Evolutionary conservation across 208 protist species (phyloP), one percentile per base, ranked within the genome.

Genomic region (Trypanosoma lewisi): DNA sequence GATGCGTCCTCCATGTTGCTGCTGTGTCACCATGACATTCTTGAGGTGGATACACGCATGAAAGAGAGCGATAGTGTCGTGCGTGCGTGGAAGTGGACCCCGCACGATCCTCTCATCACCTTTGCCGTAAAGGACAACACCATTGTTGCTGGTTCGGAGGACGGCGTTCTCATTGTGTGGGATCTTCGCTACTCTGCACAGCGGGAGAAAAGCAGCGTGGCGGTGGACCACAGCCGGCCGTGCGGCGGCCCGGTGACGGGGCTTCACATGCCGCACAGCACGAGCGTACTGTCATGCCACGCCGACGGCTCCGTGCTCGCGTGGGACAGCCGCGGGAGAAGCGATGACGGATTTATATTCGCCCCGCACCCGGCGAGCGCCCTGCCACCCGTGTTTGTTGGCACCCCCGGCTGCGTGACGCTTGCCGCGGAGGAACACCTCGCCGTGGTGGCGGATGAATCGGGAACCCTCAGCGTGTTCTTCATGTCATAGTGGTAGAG

Each of bases 141-240:
- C 34, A 67, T 91, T 31, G 77, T 71, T 50, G 80, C 76, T 0
- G 82, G 69, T 2, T 88, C 79, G n/a, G 79, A 85, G 62, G 69
- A 78, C 1, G 85, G 85, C n/a, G 61, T 69, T 37, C 66, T 88
- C 27, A 61, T 91, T 0, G 34, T 85, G 27, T 88, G 85, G 85
- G 85, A 91, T 73, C 63, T 82, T 4, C 75, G 79, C 6, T 42
- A 53, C 17, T 39, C 54, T 45, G 63, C 63, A 2, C 39, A 52
- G n/a, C 51, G 42, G 3, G 78, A 53, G 2, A 60, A 54, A 8
- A 27, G 45, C 6, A 51, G 53, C 30, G 45, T 27, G 5, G 59
- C 67, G n/a, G 57, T 71, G 30, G 67, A 74, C 65, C 76, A 77
- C 60, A 64, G 48, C 44, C 54, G 54, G 17, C 48, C 73, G 5